A percentile compares a stretch with the other conserved stretches of the same genome.
Evolutionary conservation across 345 rosid genomes (phyloP).

Genomic region (Tarenaya hassleriana): DNA sequence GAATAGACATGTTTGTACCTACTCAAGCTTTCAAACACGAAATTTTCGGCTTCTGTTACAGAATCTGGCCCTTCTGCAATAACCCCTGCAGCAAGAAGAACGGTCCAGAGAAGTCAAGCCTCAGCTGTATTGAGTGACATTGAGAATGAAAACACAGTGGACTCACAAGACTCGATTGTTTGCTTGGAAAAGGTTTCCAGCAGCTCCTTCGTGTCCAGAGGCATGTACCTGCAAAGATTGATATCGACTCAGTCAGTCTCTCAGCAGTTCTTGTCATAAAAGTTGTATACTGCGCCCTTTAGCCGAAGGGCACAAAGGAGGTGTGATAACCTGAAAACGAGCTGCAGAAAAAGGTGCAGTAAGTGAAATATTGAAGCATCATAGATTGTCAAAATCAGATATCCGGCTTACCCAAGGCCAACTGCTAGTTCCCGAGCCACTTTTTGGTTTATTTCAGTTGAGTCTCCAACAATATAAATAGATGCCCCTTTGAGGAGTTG

Average conservation of each 20-base stretch:
- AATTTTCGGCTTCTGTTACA: slow-evolving; percentile 61
- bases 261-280: neutral
- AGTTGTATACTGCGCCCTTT: neutral
- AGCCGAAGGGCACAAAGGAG: neutral
- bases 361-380: neutral
- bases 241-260: slow-evolving; percentile 12
- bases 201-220: slow-evolving; percentile 69
- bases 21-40: slow-evolving; percentile 69
- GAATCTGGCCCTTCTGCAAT: slow-evolving; percentile 59
- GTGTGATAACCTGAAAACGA: no score
- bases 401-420: slow-evolving; percentile 61
- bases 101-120: slow-evolving; percentile 1
- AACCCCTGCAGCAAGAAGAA: slow-evolving; percentile 45
- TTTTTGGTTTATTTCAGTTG: slow-evolving; percentile 67
- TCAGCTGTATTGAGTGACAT: neutral
- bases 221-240: slow-evolving; percentile 57
- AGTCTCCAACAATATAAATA: slow-evolving; percentile 63
- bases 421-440: slow-evolving; percentile 74
- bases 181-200: slow-evolving; percentile 67
- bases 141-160: slow-evolving; percentile 4
- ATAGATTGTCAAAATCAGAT: neutral
- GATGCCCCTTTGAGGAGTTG: slow-evolving; percentile 86
- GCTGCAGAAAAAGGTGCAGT: neutral
- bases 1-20: slow-evolving; percentile 38
- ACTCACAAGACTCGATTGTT: slow-evolving; percentile 80